Conservation (phyloP, 2,329 filamentous ascomycete species). For the Aspergillus pseudotamarii region DNA sequence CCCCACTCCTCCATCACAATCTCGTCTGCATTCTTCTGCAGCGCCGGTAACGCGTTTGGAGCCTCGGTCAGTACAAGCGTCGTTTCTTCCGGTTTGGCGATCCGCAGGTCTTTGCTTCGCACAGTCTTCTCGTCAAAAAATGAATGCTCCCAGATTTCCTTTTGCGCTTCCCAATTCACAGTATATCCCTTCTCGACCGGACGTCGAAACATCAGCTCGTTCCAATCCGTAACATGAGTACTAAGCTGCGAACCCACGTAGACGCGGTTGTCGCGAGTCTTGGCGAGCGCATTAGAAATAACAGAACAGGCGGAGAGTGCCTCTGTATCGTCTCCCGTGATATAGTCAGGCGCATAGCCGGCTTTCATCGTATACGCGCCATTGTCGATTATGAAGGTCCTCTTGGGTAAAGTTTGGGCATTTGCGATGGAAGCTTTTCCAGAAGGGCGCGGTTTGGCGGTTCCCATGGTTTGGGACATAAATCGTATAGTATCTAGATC, state of each 20-base stretch:
- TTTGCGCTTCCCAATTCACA: constrained; percentile 95
- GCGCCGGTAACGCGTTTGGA: constrained; percentile 74
- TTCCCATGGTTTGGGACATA: constrained; percentile 29
- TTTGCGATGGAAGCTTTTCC: constrained; percentile 57
- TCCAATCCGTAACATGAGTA: constrained; percentile 80
- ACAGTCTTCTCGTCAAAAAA: constrained; percentile 73
- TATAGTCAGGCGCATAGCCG: constrained; percentile 64
- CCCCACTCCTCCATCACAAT: constrained; percentile 97
- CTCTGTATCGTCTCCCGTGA: constrained; percentile 44
- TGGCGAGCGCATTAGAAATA: constrained; percentile 87
- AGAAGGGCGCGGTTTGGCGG: constrained; percentile 38
- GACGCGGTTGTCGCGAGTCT: constrained; percentile 74
- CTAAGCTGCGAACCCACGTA: constrained; percentile 77
- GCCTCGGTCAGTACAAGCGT: constrained; percentile 83
- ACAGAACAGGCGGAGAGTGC: constrained; percentile 58
- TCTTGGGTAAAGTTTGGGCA: constrained; percentile 56
- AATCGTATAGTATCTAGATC: neutral
- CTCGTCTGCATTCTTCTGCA: constrained; percentile 92
- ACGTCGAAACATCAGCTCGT: constrained; percentile 81
- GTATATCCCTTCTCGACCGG: constrained; percentile 94
- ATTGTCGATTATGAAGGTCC: constrained; percentile 89
- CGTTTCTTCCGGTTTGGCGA: constrained; percentile 72
- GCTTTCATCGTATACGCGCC: constrained; percentile 91
- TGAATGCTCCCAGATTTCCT: constrained; percentile 91
- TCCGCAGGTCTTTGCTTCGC: constrained; percentile 47